phyloP scores from a whole-genome alignment of 495 filamentous ascomycete species.

The Penicillium antarcticum region DNA sequence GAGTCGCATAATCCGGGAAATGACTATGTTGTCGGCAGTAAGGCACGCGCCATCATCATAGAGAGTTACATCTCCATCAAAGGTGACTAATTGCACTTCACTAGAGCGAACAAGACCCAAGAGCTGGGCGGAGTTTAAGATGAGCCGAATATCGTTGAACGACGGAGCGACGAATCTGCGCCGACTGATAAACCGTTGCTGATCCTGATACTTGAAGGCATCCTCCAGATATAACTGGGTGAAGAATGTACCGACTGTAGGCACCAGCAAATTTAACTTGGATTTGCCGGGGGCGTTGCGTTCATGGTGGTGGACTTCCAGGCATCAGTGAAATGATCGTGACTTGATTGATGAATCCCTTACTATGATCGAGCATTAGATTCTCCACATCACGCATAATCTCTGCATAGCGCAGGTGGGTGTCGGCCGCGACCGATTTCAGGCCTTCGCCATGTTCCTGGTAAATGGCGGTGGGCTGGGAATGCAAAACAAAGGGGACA shows the following conservation, averaged over 20 bases:
- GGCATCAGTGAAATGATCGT: background rate
- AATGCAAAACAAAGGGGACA: constrained; percentile 95
- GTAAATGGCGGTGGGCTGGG: constrained; percentile 83
- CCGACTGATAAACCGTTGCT: constrained; percentile 78
- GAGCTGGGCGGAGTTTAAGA: constrained; percentile 91
- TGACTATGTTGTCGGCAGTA: constrained; percentile 68
- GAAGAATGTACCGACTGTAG: constrained; percentile 86
- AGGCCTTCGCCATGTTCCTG: constrained; percentile 46
- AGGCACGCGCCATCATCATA: constrained; percentile 90
- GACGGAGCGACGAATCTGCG: constrained; percentile 93
- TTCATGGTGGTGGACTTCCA: constrained; percentile 65
- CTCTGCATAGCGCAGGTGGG: constrained; percentile 83
- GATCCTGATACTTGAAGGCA: constrained; percentile 89
- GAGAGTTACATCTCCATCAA: constrained; percentile 96
- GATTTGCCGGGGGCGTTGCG: constrained; percentile 62
- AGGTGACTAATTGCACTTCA: constrained; percentile 76
- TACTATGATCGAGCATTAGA: constrained; percentile 91
- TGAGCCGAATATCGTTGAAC: constrained; percentile 93
- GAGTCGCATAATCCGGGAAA: constrained; percentile 70
- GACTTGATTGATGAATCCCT: constrained; percentile 14
- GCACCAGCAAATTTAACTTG: constrained; percentile 90
- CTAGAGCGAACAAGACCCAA: constrained; percentile 70
- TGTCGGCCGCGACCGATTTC: constrained; percentile 53
- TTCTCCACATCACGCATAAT: constrained; percentile 93
- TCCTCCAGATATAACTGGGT: constrained; percentile 80